These are phyloP conservation scores for Hyaloscypha variabilis DNA, from an alignment of 495 filamentous ascomycete species.

Conservation along the genomic window DNA sequence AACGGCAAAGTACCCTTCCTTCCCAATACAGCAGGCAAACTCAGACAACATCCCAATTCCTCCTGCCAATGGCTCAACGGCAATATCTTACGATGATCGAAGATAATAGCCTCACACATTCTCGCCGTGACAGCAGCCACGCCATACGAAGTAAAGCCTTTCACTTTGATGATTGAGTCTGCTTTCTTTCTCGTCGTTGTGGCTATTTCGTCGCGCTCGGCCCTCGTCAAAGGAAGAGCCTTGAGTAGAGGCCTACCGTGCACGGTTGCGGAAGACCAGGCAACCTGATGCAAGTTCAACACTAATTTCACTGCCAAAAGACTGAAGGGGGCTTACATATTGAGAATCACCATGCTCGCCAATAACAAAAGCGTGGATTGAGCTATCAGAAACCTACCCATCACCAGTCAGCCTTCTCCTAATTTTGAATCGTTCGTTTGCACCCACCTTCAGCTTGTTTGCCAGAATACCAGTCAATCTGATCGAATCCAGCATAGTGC, in stretches of 20 bases:
- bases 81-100: slow-evolving; percentile 34
- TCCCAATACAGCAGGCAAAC: slow-evolving; percentile 40
- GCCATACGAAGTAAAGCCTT: slow-evolving; percentile 46
- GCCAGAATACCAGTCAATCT: slow-evolving; percentile 42
- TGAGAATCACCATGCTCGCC: slow-evolving; percentile 48
- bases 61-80: slow-evolving; percentile 41
- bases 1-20: slow-evolving; percentile 36
- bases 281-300: slow-evolving; percentile 31
- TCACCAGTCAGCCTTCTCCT: background rate
- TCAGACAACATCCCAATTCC: slow-evolving; percentile 39
- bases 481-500: slow-evolving; percentile 44
- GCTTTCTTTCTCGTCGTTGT: slow-evolving; percentile 36
- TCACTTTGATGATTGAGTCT: slow-evolving; percentile 38
- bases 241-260: slow-evolving; percentile 36
- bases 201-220: slow-evolving; percentile 31
- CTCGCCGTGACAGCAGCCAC: slow-evolving; percentile 38
- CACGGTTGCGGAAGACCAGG: slow-evolving; percentile 40
- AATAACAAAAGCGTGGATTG: slow-evolving; percentile 44
- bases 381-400: slow-evolving; percentile 36
- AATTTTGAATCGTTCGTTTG: background rate
- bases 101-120: slow-evolving; percentile 42
- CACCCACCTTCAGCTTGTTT: slow-evolving; percentile 36
- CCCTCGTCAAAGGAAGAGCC: slow-evolving; percentile 24
- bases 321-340: slow-evolving; percentile 8
- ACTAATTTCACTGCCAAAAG: background rate